Conservation (phyloP, 2,329 filamentous ascomycete species). For the Penicillium griseofulvum region DNA sequence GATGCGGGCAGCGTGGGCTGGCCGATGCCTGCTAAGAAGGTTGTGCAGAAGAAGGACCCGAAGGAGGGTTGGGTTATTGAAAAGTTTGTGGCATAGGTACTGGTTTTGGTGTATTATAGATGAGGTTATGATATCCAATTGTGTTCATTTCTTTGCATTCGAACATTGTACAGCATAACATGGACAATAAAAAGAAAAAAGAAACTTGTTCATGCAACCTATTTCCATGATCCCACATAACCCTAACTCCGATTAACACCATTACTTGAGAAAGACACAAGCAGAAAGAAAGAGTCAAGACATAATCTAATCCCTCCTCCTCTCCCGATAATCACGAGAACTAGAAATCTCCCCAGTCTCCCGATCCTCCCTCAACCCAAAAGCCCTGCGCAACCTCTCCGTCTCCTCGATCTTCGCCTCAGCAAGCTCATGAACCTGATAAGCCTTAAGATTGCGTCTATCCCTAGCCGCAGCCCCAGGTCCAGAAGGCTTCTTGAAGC, state of each 20-base stretch:
- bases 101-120: constrained; percentile 22
- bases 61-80: constrained; percentile 74
- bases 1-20: constrained; percentile 68
- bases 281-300: not conserved
- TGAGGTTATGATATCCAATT: constrained; percentile 25
- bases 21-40: constrained; percentile 81
- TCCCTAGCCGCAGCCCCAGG: constrained; percentile 19
- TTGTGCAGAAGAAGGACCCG: constrained; percentile 71
- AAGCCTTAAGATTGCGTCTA: constrained; percentile 68
- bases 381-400: constrained; percentile 77
- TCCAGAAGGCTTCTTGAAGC: constrained; percentile 25
- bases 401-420: constrained; percentile 96
- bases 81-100: constrained; percentile 41
- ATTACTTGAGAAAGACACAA: not conserved
- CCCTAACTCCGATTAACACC: not conserved
- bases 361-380: constrained; percentile 88
- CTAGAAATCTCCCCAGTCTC: constrained; percentile 64
- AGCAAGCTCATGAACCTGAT: constrained; percentile 94
- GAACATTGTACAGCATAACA: not conserved
- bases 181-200: not conserved
- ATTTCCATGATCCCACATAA: not conserved
- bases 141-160: constrained; percentile 2
- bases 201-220: constrained; percentile 1
- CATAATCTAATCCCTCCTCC: constrained; percentile 9
- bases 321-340: constrained; percentile 19